Evolutionary conservation across 768 basidiomycete genomes (phyloP).

Genomic region (Russula ochroleuca): DNA sequence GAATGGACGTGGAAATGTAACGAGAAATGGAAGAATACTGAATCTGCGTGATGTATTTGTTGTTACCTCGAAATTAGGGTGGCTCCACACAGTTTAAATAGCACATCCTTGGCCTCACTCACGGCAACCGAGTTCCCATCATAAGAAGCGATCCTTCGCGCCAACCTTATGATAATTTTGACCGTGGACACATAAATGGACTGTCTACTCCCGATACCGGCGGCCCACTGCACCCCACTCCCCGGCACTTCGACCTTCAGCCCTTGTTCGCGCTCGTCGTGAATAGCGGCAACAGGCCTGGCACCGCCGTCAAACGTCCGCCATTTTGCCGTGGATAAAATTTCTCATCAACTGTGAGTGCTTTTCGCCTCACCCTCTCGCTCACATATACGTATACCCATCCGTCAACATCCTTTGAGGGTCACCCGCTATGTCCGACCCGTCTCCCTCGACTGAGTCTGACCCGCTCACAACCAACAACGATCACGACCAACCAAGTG

Average conservation of each 20-base stretch:
- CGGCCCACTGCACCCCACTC: background rate
- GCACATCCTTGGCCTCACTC: background rate
- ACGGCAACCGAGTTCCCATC: background rate
- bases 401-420: background rate
- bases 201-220: background rate
- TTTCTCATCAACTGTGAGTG: background rate
- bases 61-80: background rate
- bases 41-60: background rate
- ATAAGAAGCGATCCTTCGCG: background rate
- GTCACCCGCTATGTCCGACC: background rate
- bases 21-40: background rate
- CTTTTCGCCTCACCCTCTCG: background rate
- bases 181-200: background rate
- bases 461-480: too few relatives aligned
- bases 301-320: background rate
- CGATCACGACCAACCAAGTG: slow-evolving; percentile 1
- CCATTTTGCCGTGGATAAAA: background rate
- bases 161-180: background rate
- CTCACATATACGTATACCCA: background rate
- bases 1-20: too few relatives aligned
- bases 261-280: background rate
- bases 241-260: background rate
- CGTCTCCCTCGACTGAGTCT: background rate
- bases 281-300: background rate
- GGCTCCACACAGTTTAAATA: background rate